Evolutionary conservation across 257 asterid species (phyloP), one percentile per base, ranked within the genome.

Genomic region (Asclepias syriaca): DNA sequence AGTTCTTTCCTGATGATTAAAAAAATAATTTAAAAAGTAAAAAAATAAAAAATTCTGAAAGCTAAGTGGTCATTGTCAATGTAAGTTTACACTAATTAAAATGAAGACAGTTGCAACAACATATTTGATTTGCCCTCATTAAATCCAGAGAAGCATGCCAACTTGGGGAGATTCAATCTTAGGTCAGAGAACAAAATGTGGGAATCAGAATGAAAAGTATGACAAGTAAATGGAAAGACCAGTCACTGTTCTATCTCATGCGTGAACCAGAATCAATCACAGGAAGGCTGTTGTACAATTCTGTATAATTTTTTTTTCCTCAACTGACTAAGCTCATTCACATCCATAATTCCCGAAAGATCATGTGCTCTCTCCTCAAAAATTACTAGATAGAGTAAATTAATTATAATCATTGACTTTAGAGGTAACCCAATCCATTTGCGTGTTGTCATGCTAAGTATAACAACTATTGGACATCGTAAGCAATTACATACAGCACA

Each of bases 371-470:
- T 69, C 29, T 53, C 72, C 68, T 61, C 65, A 54, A 49, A 50
- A 32, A 56, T 45, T 70, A 51, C 43, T 65, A 68, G 29, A 65
- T 59, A 66, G 73, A 55, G 24, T 56, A 18, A 55, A 68, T 48
- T 43, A 59, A 64, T 68, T 57, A 27, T 19, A 66, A 29, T 71
- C 57, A 32, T 80, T 81, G 86, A 81, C 83, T 71, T 70, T n/a
- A 6, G 2, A 56, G 60, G 60, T 11, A 18, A 16, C 19, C 32
- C 48, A 63, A 63, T 66, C 8, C 56, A 67, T 21, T 46, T 59
- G 9, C 12, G 58, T 70, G 48, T 72, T 43, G 69, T 57, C 58
- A 8, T n/a, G 43, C 19, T 22, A 56, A 56, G 50, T 0, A 55
- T 12, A 54, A 40, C 72, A 55, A 74, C 56, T 19, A 32, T 3